Evolutionary conservation across 331 rosid species (phyloP).

Genomic region (Malus hybrid): DNA sequence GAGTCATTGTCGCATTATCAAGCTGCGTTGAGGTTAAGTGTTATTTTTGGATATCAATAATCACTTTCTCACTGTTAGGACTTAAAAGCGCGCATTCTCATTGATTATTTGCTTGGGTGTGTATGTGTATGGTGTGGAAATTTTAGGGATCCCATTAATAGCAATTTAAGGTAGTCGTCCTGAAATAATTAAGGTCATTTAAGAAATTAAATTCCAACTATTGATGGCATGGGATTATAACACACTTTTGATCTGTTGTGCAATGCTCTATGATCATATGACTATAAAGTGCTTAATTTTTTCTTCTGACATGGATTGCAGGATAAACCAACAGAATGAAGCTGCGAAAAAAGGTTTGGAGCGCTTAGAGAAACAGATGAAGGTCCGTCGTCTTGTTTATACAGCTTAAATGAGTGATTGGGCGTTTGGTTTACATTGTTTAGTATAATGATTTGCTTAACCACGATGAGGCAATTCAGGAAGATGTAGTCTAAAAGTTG

Average conservation of each 20-base stretch:
- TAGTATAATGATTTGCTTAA: not conserved
- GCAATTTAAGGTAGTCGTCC: not conserved
- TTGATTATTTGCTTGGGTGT: not conserved
- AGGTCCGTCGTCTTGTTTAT: conserved; percentile 43
- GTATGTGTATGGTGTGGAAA: not conserved
- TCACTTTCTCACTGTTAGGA: conserved; percentile 2
- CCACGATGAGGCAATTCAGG: not conserved
- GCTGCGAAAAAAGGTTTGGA: conserved; percentile 94
- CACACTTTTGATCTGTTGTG: not conserved
- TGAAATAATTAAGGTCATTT: not conserved
- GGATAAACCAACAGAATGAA: conserved; percentile 90
- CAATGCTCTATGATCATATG: not conserved
- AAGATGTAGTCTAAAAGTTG: not conserved
- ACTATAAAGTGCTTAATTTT: not conserved
- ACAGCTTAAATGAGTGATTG: not conserved
- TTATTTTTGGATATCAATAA: not conserved
- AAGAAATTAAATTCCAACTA: not conserved
- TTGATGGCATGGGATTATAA: not conserved
- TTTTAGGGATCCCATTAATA: not conserved
- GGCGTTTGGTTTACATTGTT: not conserved
- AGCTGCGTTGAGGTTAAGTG: conserved; percentile 76
- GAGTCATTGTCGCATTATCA: conserved; percentile 96
- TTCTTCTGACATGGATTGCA: conserved; percentile 26
- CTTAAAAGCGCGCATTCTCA: not conserved
- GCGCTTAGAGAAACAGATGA: conserved; percentile 96